Conservation (phyloP, 495 filamentous ascomycete genomes). For the Cenococcum geophilum region DNA sequence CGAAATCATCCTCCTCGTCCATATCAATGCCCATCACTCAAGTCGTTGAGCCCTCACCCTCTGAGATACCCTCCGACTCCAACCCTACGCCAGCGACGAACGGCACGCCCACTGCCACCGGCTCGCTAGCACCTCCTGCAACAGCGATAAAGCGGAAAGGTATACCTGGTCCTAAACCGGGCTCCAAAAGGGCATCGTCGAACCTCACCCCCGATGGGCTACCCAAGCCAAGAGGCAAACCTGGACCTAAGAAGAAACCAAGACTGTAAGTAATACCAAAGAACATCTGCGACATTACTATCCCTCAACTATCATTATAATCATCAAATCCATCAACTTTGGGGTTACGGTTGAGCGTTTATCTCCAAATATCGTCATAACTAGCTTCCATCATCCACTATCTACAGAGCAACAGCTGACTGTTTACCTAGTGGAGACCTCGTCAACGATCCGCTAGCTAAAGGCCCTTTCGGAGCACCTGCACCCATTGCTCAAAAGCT, state of each 20-base stretch:
- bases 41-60: constrained; percentile 49
- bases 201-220: constrained; percentile 51
- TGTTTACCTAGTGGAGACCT: constrained; percentile 25
- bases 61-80: constrained; percentile 49
- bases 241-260: constrained; percentile 91
- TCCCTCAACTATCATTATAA: neutral
- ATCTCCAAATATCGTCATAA: neutral
- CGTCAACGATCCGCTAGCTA: constrained; percentile 27
- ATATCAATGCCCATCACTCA: constrained; percentile 45
- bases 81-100: constrained; percentile 50
- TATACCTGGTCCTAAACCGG: constrained; percentile 51
- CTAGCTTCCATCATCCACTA: neutral
- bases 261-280: constrained; percentile 63
- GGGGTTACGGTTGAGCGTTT: neutral
- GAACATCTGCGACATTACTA: neutral
- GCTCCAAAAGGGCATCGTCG: constrained; percentile 49
- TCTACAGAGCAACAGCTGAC: constrained; percentile 7
- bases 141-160: constrained; percentile 56
- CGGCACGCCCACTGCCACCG: constrained; percentile 46
- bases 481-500: constrained; percentile 59
- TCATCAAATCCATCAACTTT: neutral
- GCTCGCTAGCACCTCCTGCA: constrained; percentile 47
- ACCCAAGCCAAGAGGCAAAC: constrained; percentile 71
- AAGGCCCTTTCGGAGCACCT: constrained; percentile 24
- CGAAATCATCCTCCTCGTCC: constrained; percentile 38